Percentiles rank a stretch among this genome's conserved stretches.
These are phyloP conservation scores for Shiraia sp. DNA, from an alignment of 2,329 filamentous ascomycete genomes.

Conservation along the genomic window DNA sequence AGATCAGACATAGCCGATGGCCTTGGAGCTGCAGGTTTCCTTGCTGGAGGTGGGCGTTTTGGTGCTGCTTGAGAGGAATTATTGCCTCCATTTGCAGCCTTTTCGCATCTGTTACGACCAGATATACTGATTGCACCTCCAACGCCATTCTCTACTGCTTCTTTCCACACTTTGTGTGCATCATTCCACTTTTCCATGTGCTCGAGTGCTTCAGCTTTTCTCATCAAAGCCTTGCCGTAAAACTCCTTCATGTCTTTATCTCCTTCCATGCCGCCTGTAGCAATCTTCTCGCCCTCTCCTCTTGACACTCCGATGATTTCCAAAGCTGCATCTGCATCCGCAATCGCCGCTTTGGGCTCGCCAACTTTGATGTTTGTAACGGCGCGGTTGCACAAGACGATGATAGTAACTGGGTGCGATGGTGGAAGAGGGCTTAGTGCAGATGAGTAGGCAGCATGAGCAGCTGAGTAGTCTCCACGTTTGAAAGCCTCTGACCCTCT, in stretches of 20 bases:
- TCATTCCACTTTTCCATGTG: constrained; percentile 94
- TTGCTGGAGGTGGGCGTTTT: constrained; percentile 30
- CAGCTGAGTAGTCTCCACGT: constrained; percentile 85
- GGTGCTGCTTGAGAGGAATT: constrained; percentile 18
- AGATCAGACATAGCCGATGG: constrained; percentile 50
- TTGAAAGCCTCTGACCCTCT: constrained; percentile 90
- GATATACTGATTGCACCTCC: constrained; percentile 84
- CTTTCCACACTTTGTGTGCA: constrained; percentile 77
- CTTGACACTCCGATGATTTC: constrained; percentile 76
- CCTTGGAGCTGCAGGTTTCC: constrained; percentile 30
- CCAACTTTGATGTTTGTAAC: constrained; percentile 90
- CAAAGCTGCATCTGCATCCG: constrained; percentile 81
- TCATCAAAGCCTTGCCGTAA: constrained; percentile 88
- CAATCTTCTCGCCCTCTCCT: constrained; percentile 79
- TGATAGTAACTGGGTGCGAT: constrained; percentile 79
- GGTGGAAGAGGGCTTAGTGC: constrained; percentile 76
- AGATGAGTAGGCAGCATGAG: constrained; percentile 79
- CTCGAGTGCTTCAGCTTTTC: constrained; percentile 94
- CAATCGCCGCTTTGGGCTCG: constrained; percentile 83
- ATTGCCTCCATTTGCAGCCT: constrained; percentile 62
- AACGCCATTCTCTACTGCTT: constrained; percentile 80
- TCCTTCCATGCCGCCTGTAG: constrained; percentile 61
- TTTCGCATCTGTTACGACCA: constrained; percentile 87
- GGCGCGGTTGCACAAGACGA: constrained; percentile 90
- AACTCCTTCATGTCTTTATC: constrained; percentile 89